Evolutionary conservation across 116 monocot species (phyloP), one percentile per base, ranked within the genome.

Genomic region (Dioscorea cayenensis): DNA sequence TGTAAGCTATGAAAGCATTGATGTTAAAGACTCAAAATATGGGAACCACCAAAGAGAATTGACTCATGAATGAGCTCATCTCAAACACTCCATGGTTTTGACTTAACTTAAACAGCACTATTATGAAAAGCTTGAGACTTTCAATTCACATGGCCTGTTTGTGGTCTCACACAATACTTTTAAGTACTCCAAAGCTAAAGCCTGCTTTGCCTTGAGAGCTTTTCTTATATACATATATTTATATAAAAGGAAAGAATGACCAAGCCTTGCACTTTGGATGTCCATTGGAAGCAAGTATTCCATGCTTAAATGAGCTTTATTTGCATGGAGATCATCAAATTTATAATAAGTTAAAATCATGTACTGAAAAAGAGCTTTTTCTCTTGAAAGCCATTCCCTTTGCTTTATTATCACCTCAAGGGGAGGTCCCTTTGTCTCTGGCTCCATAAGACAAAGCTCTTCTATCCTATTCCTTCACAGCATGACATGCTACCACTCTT

Each of bases 401-500:
- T 59, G n/a, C 59, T 59, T 59, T 59, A 59, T 59, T n/a, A 59
- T 59, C 6, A 16, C 16, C 65, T 32, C 7, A 12, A 16, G 32
- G 14, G 43, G 38, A 43, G 48, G 23, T 25, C 62, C 19, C 37
- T 36, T 48, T 69, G 61, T 63, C 59, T 71, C 70, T 75, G 70
- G 67, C 75, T 73, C 16, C 36, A n/a, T 66, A 35, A 78, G 66
- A 63, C 20, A 50, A 49, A 71, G 12, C 75, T 72, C 59, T 84
- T 76, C 69, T 71, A 36, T 69, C 67, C 67, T 32, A 51, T 63
- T 50, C 72, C 61, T 27, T 63, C 29, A 67, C 61, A 71, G 32
- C n/a, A 36, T 71, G 75, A 62, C 71, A 67, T 70, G 59, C 37
- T 66, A 71, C 49, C 65, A 70, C 71, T 51, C 67, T 32, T 72